These are phyloP conservation scores for Solanum etuberosum DNA, from an alignment of 257 asterid genomes.

Conservation along the genomic window DNA sequence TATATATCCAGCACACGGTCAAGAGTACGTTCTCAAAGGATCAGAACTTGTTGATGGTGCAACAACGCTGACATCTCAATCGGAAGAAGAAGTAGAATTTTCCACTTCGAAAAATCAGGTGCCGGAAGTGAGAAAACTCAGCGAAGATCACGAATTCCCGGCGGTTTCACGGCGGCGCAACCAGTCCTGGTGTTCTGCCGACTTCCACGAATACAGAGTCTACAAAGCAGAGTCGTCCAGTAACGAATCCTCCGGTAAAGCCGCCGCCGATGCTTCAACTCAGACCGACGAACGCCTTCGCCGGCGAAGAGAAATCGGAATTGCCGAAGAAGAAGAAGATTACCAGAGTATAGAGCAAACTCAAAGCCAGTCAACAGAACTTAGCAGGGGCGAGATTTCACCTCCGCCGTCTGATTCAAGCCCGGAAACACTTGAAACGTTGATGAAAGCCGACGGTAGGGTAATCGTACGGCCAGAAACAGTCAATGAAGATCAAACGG, in stretches of 20 bases:
- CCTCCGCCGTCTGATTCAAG: constrained; percentile 89
- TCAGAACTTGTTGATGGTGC: constrained; percentile 41
- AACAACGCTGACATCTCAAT: constrained; percentile 18
- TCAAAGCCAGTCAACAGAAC: constrained; percentile 5
- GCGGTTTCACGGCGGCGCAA: constrained; percentile 40
- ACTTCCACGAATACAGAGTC: constrained; percentile 60
- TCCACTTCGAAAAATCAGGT: background rate
- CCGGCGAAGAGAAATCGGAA: constrained; percentile 27
- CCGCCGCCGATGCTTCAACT: constrained; percentile 61
- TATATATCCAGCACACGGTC: constrained; percentile 69
- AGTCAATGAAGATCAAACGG: constrained; percentile 12
- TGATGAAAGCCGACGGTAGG: constrained; percentile 59
- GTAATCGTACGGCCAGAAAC: constrained; percentile 14
- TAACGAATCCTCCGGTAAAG: constrained; percentile 24
- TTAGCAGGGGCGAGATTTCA: constrained; percentile 42
- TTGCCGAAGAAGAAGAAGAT: constrained; percentile 11
- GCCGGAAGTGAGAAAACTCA: constrained; percentile 3
- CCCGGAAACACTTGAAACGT: constrained; percentile 65
- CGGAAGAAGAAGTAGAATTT: background rate
- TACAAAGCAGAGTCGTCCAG: constrained; percentile 31
- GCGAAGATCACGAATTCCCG: constrained; percentile 1
- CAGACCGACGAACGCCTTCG: constrained; percentile 66
- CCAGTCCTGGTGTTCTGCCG: constrained; percentile 80
- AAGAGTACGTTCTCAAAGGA: constrained; percentile 85
- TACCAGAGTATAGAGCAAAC: background rate